Evolutionary conservation across 495 filamentous ascomycete genomes (phyloP), one percentile per base, ranked within the genome.

Genomic region (Hypoxylon subgilvum): DNA sequence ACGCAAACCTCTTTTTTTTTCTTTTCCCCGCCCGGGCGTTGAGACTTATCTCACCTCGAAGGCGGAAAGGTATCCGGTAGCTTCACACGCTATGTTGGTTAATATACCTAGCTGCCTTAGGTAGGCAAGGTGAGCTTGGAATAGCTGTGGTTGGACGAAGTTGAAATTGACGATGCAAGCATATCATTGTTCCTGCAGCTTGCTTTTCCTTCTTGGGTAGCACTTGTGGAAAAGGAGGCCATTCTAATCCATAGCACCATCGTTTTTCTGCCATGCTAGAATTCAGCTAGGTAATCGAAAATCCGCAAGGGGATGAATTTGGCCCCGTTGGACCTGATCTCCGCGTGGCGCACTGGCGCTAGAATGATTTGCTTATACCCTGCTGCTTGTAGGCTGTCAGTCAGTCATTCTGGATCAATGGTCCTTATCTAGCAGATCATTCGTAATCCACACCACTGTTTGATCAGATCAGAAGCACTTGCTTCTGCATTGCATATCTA

Each of bases 401-500:
- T 25, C 45, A 42, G 52, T 55, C 46, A 52, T 52, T 52, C 17
- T 52, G 23, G 12, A 27, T 23, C 18, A 30, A 52, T 22, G 28
- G 14, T 52, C 40, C 40, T 27, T 40, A 23, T 49, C 16, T 16
- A n/a, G 31, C 54, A 35, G 47, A 52, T 52, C 56, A 45, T 40
- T 46, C 45, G 47, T 46, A 43, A 44, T 43, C 13, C 36, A 30
- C 13, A 31, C 22, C 40, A 31, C 28, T 36, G 45, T 25, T 43
- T 50, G 44, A 49, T 35, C 14, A 27, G 53, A 49, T 47, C 28
- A 39, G 40, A 16, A 58, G 16, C 55, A 58, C 55, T 51, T 58
- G 55, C 55, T 51, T 57, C 27, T 58, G 55, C 55, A 58, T 45
- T 50, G 55, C 55, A 58, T 49, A 21, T n/a, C n/a, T n/a, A n/a